Base-by-base conservation (phyloP, 805 yeast genomes). In the Candida hungchunana region DNA sequence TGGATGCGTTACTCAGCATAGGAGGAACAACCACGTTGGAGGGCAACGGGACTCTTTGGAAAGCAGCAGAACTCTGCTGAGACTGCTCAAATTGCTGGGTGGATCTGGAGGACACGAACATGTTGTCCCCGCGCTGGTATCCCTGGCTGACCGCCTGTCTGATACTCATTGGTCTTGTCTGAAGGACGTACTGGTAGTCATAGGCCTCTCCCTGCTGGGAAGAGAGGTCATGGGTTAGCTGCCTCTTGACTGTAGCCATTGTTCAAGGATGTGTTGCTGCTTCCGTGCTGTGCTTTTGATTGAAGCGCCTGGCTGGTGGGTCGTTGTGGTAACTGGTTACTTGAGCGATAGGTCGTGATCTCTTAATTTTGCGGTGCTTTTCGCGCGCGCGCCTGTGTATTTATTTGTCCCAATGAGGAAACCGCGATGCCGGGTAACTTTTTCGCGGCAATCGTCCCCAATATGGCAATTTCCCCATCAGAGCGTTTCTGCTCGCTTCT, bases 91-190 rank as follows among this genome's bases (percentile, higher is more conserved):
- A 29, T 42, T 47, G 26, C 23, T 36, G 46, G 41, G 47, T 37
- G 18, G 22, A 7, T 34, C 39, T 33, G 28, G 45, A 9, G 9
- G 41, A 37, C 3, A 39, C 28, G 14, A 42, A 39, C 21, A 42
- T 27, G 32, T 39, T 44, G 19, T 46, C 48, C 16, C 47, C 40
- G 7, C 44, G 42, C 42, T 58, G 55, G 53, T 79, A 79, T 1
- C 88, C 88, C 29, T 78, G 77, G 22, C 73, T 66, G 4, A 82
- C 75, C 3, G 82, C 67, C 47, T 79, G 78, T 50, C 90, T 70
- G 40, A 82, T 75, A 43, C 86, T 67, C 86, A 79, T 81, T 0
- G 87, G 88, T 6, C 81, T 51, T 1, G 79, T 69, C 26, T 77
- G 69, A 17, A 81, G 64, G 18, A 63, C 55, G 32, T 50, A 47